phyloP scores from a whole-genome alignment of 2,329 filamentous ascomycete genomes.

The Daldinia eschscholtzii region DNA sequence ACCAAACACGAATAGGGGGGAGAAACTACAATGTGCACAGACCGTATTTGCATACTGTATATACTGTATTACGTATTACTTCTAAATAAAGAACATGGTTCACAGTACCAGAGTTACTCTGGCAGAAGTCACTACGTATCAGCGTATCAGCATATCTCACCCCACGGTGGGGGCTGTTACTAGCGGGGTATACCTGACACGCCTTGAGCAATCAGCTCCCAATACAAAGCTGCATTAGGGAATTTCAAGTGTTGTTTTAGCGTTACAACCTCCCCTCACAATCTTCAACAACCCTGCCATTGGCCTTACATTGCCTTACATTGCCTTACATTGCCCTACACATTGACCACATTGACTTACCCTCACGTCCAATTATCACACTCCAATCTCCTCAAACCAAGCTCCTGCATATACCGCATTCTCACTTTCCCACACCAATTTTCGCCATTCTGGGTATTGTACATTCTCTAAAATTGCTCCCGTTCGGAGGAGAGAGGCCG shows the following conservation, averaged over 20 bases:
- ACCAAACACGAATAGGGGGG: conserved; percentile 17
- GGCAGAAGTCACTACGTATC: not conserved
- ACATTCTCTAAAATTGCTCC: conserved; percentile 16
- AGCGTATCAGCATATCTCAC: conserved; percentile 25
- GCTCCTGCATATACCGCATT: conserved; percentile 5
- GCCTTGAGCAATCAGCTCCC: conserved; percentile 27
- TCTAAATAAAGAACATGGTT: conserved; percentile 34
- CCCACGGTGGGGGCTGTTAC: conserved; percentile 38
- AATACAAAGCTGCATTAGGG: conserved; percentile 30
- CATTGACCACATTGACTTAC: too few relatives aligned
- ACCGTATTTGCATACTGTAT: conserved; percentile 9
- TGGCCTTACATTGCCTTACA: not conserved
- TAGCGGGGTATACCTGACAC: conserved; percentile 16
- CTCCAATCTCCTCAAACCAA: conserved; percentile 2
- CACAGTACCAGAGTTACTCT: not conserved
- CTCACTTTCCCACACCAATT: conserved; percentile 2
- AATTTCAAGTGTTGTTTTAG: conserved; percentile 14
- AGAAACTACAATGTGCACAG: conserved; percentile 8
- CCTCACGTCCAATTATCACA: conserved; percentile 12
- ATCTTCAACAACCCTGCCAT: conserved; percentile 11
- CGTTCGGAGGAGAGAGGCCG: conserved; percentile 25
- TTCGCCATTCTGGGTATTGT: conserved; percentile 11
- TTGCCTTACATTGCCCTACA: not conserved
- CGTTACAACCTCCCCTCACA: conserved; percentile 27
- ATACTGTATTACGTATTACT: conserved; percentile 31